Conservation (phyloP, 257 asterid species). For the Plantago elongata region DNA sequence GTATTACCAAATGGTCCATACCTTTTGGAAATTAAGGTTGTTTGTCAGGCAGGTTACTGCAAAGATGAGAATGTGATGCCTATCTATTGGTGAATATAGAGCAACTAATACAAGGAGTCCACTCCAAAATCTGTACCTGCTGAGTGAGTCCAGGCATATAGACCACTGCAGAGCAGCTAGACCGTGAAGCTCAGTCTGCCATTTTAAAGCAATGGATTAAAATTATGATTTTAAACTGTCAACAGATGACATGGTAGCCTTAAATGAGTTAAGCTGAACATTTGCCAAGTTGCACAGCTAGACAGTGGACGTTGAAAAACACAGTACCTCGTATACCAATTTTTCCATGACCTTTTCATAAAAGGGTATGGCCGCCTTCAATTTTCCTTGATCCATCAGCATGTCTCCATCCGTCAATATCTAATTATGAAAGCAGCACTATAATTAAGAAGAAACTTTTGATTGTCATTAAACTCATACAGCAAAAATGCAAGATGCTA, state of each 20-base stretch:
- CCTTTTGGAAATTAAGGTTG: background rate
- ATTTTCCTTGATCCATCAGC: conserved; percentile 77
- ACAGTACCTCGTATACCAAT: conserved; percentile 57
- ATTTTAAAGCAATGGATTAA: background rate
- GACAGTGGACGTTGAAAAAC: conserved; percentile 1
- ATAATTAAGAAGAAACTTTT: conserved; percentile 56
- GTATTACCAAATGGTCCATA: background rate
- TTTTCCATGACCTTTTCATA: conserved; percentile 71
- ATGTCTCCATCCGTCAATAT: conserved; percentile 73
- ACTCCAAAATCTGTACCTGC: conserved; percentile 35
- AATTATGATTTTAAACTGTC: background rate
- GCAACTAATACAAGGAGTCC: background rate
- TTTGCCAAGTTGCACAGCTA: background rate
- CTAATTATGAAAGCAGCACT: conserved; percentile 67
- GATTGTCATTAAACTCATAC: conserved; percentile 27
- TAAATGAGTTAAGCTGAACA: too few relatives aligned
- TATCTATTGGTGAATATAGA: background rate
- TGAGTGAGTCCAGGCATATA: conserved; percentile 80
- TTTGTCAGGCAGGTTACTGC: background rate
- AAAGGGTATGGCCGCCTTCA: conserved; percentile 70
- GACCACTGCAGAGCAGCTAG: conserved; percentile 98
- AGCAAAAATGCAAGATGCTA: conserved; percentile 1
- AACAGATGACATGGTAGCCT: too few relatives aligned
- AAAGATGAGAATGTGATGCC: background rate
- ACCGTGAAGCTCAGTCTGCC: conserved; percentile 83